Evolutionary conservation across 345 rosid species (phyloP).

Genomic region (Gossypium stocksii): DNA sequence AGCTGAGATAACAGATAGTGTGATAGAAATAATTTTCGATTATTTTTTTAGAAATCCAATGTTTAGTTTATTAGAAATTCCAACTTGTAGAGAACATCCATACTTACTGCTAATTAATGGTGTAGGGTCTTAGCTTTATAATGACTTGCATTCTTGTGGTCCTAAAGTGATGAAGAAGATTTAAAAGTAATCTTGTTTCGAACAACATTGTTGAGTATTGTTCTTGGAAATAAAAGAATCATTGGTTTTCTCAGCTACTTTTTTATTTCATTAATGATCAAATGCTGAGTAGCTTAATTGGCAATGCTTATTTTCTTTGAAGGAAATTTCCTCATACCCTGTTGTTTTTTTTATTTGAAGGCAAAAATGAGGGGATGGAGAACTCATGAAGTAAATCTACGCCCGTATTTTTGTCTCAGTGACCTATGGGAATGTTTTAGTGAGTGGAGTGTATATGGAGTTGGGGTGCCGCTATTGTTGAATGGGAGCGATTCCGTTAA

Average conservation of each 20-base stretch:
- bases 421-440: conserved; percentile 59
- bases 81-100: not conserved
- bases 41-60: not conserved
- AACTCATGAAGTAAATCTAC: conserved; percentile 25
- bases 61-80: not conserved
- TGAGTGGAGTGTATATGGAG: conserved; percentile 68
- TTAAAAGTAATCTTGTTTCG: not conserved
- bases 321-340: not conserved
- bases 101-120: not conserved
- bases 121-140: not conserved
- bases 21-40: not conserved
- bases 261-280: not conserved
- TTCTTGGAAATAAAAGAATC: not conserved
- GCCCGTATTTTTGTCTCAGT: conserved; percentile 33
- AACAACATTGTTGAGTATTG: not conserved
- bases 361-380: conserved; percentile 26
- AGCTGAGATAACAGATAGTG: not conserved
- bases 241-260: no score
- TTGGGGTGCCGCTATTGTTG: conserved; percentile 49
- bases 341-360: conserved; percentile 16
- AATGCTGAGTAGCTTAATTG: not conserved
- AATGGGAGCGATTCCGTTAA: conserved; percentile 38
- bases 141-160: not conserved
- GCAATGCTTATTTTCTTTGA: not conserved
- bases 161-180: not conserved